These are phyloP conservation scores for Neurospora cerealis DNA, from an alignment of 495 filamentous ascomycete genomes.

Conservation along the genomic window DNA sequence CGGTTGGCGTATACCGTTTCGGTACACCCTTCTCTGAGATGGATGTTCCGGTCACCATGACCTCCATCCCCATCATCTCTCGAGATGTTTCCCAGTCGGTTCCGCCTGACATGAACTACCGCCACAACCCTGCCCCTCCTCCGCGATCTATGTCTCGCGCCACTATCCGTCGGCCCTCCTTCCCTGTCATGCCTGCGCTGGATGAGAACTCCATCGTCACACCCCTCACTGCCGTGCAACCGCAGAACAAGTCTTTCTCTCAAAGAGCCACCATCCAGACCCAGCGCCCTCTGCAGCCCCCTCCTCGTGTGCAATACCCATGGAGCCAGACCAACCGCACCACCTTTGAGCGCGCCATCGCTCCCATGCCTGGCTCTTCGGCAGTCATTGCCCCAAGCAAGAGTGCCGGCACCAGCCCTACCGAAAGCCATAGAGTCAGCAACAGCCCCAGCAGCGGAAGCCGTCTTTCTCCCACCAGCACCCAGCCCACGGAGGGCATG, in stretches of 20 bases:
- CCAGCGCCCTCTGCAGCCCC: conserved; percentile 29
- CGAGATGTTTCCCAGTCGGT: conserved; percentile 78
- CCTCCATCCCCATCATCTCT: conserved; percentile 56
- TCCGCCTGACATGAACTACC: conserved; percentile 81
- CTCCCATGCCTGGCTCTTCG: conserved; percentile 16
- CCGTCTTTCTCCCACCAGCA: conserved; percentile 16
- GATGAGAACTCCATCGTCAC: conserved; percentile 38
- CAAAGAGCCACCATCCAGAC: conserved; percentile 19
- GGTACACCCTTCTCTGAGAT: conserved; percentile 78
- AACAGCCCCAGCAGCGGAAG: conserved; percentile 44
- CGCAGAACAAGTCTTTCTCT: conserved; percentile 23
- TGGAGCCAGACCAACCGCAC: conserved; percentile 33
- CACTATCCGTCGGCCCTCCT: conserved; percentile 47
- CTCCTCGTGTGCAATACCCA: conserved; percentile 38
- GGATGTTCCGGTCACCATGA: conserved; percentile 76
- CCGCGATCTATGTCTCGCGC: conserved; percentile 43
- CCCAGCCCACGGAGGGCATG: conserved; percentile 21
- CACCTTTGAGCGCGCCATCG: conserved; percentile 28
- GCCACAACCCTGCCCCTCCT: conserved; percentile 28
- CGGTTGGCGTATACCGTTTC: conserved; percentile 53
- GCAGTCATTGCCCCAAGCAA: conserved; percentile 5
- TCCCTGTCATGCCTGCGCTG: conserved; percentile 46
- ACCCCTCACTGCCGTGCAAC: conserved; percentile 13
- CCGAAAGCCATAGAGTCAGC: conserved; percentile 21
- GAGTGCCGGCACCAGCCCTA: conserved; percentile 22